phyloP scores from a whole-genome alignment of 148 eudicot genomes.

The Cornus controversa region DNA sequence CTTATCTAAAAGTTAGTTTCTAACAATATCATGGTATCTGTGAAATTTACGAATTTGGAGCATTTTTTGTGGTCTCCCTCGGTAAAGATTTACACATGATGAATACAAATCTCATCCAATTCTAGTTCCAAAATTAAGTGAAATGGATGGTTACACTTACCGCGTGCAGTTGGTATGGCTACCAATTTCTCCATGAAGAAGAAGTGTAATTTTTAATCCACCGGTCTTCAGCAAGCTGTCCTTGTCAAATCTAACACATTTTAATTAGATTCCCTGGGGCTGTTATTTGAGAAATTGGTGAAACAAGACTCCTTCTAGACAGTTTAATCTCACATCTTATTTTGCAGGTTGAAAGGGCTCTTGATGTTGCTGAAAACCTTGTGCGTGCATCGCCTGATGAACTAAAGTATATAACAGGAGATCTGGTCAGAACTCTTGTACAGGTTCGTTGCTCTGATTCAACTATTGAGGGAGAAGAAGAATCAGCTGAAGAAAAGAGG shows the following conservation, averaged over 20 bases:
- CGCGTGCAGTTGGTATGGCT: constrained; percentile 1
- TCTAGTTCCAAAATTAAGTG: background rate
- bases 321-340: background rate
- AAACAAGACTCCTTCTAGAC: background rate
- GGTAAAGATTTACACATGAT: too few relatives aligned
- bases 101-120: background rate
- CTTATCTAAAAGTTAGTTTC: too few relatives aligned
- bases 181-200: background rate
- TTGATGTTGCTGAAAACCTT: constrained; percentile 86
- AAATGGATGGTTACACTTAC: background rate
- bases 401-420: constrained; percentile 65
- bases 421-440: constrained; percentile 68
- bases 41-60: too few relatives aligned
- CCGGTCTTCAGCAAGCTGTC: background rate
- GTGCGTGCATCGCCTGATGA: constrained; percentile 93
- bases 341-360: constrained; percentile 81
- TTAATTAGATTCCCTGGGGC: background rate
- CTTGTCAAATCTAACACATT: background rate
- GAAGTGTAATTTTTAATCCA: background rate
- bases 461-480: constrained; percentile 84
- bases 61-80: too few relatives aligned
- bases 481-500: constrained; percentile 85
- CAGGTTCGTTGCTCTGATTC: constrained; percentile 80
- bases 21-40: too few relatives aligned
- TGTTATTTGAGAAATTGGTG: background rate